Evolutionary conservation across 1,284 basidiomycete species (phyloP), one percentile per base, ranked within the genome.

Genomic region (Hemileccinum hortonii): DNA sequence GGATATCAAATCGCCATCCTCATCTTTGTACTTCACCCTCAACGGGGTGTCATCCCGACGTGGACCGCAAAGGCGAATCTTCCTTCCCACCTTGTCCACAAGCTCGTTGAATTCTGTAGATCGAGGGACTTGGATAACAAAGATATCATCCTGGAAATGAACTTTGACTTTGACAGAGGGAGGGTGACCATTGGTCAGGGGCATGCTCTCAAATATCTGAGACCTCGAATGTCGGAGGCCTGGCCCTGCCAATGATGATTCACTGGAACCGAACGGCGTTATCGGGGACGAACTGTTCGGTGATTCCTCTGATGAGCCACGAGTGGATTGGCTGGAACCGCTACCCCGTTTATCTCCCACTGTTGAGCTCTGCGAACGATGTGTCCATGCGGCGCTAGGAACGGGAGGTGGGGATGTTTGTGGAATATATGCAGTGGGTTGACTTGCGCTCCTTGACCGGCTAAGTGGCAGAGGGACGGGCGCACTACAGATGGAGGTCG

Each of bases 1-100:
- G 36, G 84, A 86, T 44, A 95, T 83, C 78, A 90, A 76, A 67
- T 94, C 92, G n/a, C 90, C 91, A 61, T 94, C 92, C 66, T 94
- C 92, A 70, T 95, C 92, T 68, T 79, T 84, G 71, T 94, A 95
- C 69, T 91, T 92, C 58, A 95, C 84, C 47, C 90, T 84, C 61
- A 95, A 72, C 0, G 89, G 87, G 22, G 82, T 81, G 66, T 88
- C 84, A 38, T 86, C 84, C 36, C 89, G 76, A 50, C 85, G 77
- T 4, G 85, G 86, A 21, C 92, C 90, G 66, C 92, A 94, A 18
- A 94, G 75, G 21, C 91, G 81, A 60, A 98, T 92, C 80, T 98
- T 98, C 74, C 88, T 87, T 29, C 90, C 85, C 4, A 98, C 92
- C 69, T 90, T 90, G 65, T 94, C 90, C 54, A 94, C 85, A 44